Evolutionary conservation across 352 stramenopile species (phyloP), one percentile per base, ranked within the genome.

Genomic region (Globisporangium alternatum): DNA sequence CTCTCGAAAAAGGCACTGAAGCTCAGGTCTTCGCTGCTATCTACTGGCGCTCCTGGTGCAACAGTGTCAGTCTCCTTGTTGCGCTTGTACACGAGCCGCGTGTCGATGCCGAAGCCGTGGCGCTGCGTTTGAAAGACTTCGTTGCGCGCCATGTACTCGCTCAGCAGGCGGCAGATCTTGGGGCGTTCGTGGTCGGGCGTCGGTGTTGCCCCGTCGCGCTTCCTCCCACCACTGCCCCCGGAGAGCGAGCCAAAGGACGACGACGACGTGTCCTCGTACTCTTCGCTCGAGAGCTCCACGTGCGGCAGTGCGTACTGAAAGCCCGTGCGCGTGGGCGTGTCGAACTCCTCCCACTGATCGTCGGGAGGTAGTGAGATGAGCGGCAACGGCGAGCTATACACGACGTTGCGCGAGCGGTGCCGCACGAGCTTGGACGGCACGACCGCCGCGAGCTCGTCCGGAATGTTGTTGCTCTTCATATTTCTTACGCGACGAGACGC

Each of bases 1-100:
- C 83, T 92, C 57, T 95, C 86, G 53, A 94, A 94, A 12, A 81
- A 71, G 21, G 83, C 71, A 60, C 77, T 66, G 62, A 94, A 93
- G 48, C 48, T 51, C 28, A 93, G 30, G 28, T 89, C 74, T 15
- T 84, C 81, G 4, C 5, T 48, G 49, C 1, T 41, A 8, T 49
- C 28, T 30, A 43, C 25, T 17, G 44, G 22, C 10, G 33, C 9
- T 5, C 54, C 30, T 25, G 56, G 33, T 52, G 67, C 57, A 61
- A 1, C 25, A 17, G 44, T 43, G 31, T 75, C 74, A 4, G 60
- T 43, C 39, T 75, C 65, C 55, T 91, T 91, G 66, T 57, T 76
- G 39, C 82, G 80, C 66, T 91, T 91, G 78, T 88, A 89, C 30
- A 88, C 67, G 1, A 91, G 70, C 17, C 72, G 71, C 8, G 70